phyloP scores from a whole-genome alignment of 352 stramenopile genomes.

The Pythium aquatile region DNA sequence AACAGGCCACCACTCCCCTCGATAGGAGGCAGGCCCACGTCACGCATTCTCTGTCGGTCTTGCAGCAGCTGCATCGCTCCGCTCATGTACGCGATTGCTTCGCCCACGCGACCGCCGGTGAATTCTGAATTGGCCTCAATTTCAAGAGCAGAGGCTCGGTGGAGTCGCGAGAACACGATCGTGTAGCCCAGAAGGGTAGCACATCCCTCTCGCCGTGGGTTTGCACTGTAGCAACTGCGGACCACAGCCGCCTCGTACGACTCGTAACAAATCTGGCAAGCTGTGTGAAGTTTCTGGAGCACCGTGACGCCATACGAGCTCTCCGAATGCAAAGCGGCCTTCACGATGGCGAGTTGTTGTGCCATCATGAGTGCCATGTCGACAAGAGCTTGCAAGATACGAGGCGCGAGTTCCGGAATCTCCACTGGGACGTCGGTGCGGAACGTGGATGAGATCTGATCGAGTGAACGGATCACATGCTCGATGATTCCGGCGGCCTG shows the following conservation, averaged over 20 bases:
- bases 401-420: slow-evolving; percentile 20
- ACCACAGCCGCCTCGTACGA: slow-evolving; percentile 26
- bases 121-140: slow-evolving; percentile 29
- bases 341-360: slow-evolving; percentile 44
- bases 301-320: slow-evolving; percentile 30
- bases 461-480: slow-evolving; percentile 16
- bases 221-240: slow-evolving; percentile 21
- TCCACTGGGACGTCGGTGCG: slow-evolving; percentile 18
- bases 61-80: slow-evolving; percentile 26
- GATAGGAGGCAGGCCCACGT: slow-evolving; percentile 21
- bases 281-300: slow-evolving; percentile 39
- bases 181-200: slow-evolving; percentile 27
- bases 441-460: slow-evolving; percentile 14
- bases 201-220: slow-evolving; percentile 12
- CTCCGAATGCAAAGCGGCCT: slow-evolving; percentile 30
- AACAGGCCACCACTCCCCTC: slow-evolving; percentile 10
- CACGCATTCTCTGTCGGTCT: slow-evolving; percentile 26
- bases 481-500: slow-evolving; percentile 21
- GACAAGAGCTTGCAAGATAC: slow-evolving; percentile 12
- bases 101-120: slow-evolving; percentile 21
- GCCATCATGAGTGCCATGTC: slow-evolving; percentile 27
- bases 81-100: slow-evolving; percentile 31
- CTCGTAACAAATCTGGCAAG: slow-evolving; percentile 23
- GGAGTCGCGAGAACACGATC: slow-evolving; percentile 33
- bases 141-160: slow-evolving; percentile 30